A percentile compares a stretch with the other conserved stretches of the same genome.
phyloP scores from a whole-genome alignment of 768 basidiomycete species.

The Hygrocybe coccinea region DNA sequence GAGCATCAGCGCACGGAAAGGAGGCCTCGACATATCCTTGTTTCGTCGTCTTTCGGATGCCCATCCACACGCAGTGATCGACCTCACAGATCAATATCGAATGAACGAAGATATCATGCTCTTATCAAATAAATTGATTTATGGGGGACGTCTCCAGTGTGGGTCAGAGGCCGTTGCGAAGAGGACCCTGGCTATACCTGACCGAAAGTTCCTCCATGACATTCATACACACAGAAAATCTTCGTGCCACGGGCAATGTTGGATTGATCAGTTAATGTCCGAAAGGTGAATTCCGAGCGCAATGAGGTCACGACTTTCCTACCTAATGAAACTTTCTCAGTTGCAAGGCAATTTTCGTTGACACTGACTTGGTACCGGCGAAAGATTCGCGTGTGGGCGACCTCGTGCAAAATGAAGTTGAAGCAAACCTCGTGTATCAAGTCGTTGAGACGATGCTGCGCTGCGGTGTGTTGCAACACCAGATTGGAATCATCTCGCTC shows the following conservation, averaged over 20 bases:
- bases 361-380: conserved; percentile 81
- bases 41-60: conserved; percentile 86
- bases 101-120: conserved; percentile 98
- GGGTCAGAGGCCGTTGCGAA: conserved; percentile 70
- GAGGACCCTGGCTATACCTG: conserved; percentile 50
- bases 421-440: conserved; percentile 67
- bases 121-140: conserved; percentile 83
- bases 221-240: conserved; percentile 36
- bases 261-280: conserved; percentile 62
- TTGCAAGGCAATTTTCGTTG: conserved; percentile 86
- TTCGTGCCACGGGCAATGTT: conserved; percentile 47
- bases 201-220: conserved; percentile 37
- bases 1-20: conserved; percentile 70
- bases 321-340: conserved; percentile 37
- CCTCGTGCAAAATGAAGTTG: conserved; percentile 82
- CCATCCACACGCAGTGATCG: conserved; percentile 79
- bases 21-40: conserved; percentile 83
- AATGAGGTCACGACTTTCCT: not conserved
- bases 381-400: conserved; percentile 79
- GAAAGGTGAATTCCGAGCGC: conserved; percentile 44
- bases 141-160: conserved; percentile 69
- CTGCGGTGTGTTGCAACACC: conserved; percentile 59
- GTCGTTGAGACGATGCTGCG: conserved; percentile 59
- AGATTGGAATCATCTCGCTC: conserved; percentile 85
- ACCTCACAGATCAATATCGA: conserved; percentile 85